Conservation (phyloP, 345 rosid species). For the Combretum micranthum region DNA sequence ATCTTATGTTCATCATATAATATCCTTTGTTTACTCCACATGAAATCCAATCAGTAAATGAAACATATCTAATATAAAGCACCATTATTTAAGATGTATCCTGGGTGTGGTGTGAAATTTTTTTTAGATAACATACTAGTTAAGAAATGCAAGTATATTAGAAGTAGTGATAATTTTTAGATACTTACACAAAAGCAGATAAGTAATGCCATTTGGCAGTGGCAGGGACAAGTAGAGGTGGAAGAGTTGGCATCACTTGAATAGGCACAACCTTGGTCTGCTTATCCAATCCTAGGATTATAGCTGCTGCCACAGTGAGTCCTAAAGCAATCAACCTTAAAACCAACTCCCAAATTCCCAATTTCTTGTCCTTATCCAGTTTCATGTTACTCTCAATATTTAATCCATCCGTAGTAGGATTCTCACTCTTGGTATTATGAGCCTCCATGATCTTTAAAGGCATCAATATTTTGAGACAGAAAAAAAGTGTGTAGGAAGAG, state of each 20-base stretch:
- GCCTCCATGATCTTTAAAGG: no score
- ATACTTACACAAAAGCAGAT: conserved; percentile 60
- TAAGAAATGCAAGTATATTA: no score
- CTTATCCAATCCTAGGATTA: conserved; percentile 38
- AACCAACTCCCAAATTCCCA: conserved; percentile 12
- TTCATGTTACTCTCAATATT: no score
- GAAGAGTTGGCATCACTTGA: conserved; percentile 29
- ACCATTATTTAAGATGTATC: no score
- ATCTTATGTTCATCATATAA: neutral
- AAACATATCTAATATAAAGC: no score
- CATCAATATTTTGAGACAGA: no score
- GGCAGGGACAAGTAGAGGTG: conserved; percentile 43
- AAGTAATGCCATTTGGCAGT: conserved; percentile 48
- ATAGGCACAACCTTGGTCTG: conserved; percentile 40
- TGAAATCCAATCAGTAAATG: no score
- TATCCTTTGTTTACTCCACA: neutral
- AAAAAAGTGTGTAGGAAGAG: no score
- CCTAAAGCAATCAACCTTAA: conserved; percentile 44
- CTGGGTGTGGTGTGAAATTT: no score
- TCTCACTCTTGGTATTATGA: no score
- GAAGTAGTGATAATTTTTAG: neutral
- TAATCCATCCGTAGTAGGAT: no score
- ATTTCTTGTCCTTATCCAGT: neutral
- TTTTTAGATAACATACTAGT: no score
- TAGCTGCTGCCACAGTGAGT: conserved; percentile 42